Conservation (phyloP, 1,284 basidiomycete species). For the Austropuccinia psidii region DNA sequence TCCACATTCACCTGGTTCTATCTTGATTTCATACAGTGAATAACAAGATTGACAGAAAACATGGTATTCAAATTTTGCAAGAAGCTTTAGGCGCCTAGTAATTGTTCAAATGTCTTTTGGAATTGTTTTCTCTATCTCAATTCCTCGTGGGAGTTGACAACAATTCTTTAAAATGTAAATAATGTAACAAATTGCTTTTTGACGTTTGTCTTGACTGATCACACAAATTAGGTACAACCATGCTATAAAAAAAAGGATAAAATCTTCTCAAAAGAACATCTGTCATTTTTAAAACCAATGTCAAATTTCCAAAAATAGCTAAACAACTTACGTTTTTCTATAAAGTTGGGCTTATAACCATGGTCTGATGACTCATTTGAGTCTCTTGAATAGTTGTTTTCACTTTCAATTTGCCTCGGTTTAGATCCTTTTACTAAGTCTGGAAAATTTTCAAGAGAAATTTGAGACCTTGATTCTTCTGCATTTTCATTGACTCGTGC, state of each 20-base stretch:
- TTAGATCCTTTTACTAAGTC: neutral
- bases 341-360: too few relatives aligned
- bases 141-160: neutral
- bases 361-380: too few relatives aligned
- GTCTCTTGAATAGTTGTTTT: too few relatives aligned
- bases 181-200: neutral
- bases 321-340: too few relatives aligned
- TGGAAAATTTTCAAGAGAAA: neutral
- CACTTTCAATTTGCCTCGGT: too few relatives aligned
- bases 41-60: too few relatives aligned
- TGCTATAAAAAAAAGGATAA: conserved; percentile 7
- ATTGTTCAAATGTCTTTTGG: conserved; percentile 11
- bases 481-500: neutral
- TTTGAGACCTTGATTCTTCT: too few relatives aligned
- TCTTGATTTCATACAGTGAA: too few relatives aligned
- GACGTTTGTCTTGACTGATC: conserved; percentile 3
- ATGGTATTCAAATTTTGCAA: neutral
- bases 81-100: neutral
- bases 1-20: too few relatives aligned
- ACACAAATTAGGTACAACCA: conserved; percentile 8
- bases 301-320: too few relatives aligned
- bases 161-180: conserved; percentile 6
- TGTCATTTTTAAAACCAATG: too few relatives aligned
- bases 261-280: neutral
- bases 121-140: neutral